Evolutionary conservation across 2,329 filamentous ascomycete genomes (phyloP).

Genomic region (Venturiaceae sp.): DNA sequence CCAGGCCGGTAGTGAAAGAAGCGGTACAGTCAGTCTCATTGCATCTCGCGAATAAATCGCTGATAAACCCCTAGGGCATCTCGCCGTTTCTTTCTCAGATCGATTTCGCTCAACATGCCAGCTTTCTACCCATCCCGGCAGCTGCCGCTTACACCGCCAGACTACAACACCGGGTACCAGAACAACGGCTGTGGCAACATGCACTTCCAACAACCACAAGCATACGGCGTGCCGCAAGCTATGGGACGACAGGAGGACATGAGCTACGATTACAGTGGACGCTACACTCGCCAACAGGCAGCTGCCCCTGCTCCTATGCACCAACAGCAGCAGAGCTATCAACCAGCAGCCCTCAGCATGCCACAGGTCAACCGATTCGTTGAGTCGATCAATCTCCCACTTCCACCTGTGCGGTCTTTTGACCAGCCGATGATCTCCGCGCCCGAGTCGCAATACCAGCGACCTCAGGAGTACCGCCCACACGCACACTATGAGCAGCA

Average conservation of each 20-base stretch:
- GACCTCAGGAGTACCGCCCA: not conserved
- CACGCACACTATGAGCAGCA: not conserved
- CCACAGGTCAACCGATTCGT: constrained; percentile 23
- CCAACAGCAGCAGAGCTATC: constrained; percentile 27
- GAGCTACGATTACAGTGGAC: constrained; percentile 35
- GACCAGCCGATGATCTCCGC: constrained; percentile 34
- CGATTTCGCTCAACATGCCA: constrained; percentile 32
- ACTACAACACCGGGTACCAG: constrained; percentile 33
- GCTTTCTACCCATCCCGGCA: constrained; percentile 37
- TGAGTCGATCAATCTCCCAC: constrained; percentile 2
- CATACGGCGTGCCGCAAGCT: constrained; percentile 28
- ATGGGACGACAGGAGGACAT: constrained; percentile 32
- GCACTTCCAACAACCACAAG: constrained; percentile 32
- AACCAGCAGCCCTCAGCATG: constrained; percentile 13
- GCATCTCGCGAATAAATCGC: not conserved
- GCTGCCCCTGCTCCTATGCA: constrained; percentile 25
- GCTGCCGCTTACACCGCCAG: constrained; percentile 39
- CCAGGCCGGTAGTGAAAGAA: constrained; percentile 25
- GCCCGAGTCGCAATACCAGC: constrained; percentile 8
- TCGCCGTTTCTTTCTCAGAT: constrained; percentile 32
- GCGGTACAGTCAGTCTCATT: constrained; percentile 19
- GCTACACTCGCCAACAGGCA: constrained; percentile 33
- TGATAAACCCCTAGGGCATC: not conserved
- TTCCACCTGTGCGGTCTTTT: constrained; percentile 17
- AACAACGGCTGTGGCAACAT: constrained; percentile 31